These are phyloP conservation scores for Rubroshorea leprosula DNA, from an alignment of 345 rosid genomes.

Conservation along the genomic window DNA sequence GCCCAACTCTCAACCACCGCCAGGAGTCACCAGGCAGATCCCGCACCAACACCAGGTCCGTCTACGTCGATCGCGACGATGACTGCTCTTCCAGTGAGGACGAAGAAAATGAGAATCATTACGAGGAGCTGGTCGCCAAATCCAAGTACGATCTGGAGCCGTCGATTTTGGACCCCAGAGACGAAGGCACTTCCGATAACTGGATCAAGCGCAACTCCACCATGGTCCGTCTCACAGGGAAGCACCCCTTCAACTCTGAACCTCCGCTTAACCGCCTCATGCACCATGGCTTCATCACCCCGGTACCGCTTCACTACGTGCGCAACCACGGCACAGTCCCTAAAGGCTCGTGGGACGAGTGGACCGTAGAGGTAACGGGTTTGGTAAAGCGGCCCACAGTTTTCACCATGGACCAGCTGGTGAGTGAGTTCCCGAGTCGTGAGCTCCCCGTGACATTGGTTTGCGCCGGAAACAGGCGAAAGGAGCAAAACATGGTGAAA, in stretches of 20 bases:
- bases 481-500: conserved; percentile 85
- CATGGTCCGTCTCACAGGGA: conserved; percentile 94
- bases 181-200: conserved; percentile 65
- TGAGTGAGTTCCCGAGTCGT: conserved; percentile 49
- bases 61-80: conserved; percentile 16
- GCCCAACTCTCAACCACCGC: conserved; percentile 32
- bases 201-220: conserved; percentile 81
- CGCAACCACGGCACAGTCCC: conserved; percentile 92
- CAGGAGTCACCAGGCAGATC: not conserved
- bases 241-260: conserved; percentile 91
- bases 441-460: conserved; percentile 78
- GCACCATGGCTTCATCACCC: conserved; percentile 96
- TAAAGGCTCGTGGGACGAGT: conserved; percentile 52
- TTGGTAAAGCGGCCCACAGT: conserved; percentile 56
- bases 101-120: conserved; percentile 50
- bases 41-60: conserved; percentile 14
- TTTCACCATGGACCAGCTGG: conserved; percentile 76
- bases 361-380: conserved; percentile 78
- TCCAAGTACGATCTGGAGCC: conserved; percentile 62
- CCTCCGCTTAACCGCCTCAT: conserved; percentile 71
- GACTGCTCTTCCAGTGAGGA: conserved; percentile 45
- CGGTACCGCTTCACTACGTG: conserved; percentile 88
- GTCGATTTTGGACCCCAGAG: conserved; percentile 56
- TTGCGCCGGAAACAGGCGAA: conserved; percentile 94
- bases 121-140: conserved; percentile 37